Conservation (phyloP, 1,139 yeast species). For the Hyphopichia burtonii region DNA sequence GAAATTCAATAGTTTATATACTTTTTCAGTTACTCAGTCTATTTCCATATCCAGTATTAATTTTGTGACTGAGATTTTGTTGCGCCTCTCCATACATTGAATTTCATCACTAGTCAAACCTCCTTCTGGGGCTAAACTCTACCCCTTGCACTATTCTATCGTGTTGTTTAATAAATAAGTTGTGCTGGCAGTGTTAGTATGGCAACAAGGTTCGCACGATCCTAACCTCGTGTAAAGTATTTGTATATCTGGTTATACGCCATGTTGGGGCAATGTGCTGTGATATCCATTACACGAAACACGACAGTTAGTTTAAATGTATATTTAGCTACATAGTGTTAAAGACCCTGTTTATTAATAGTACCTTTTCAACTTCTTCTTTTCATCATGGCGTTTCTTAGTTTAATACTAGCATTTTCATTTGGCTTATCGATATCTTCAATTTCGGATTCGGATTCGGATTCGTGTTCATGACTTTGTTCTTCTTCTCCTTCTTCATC, state of each 20-base stretch:
- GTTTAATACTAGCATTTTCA: not conserved
- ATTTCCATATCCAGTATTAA: not conserved
- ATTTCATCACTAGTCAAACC: not conserved
- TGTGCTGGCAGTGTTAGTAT: not conserved
- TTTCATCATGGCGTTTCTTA: conserved; percentile 5
- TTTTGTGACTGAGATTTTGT: not conserved
- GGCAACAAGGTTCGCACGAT: not conserved
- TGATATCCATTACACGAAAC: too few relatives aligned
- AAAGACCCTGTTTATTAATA: not conserved
- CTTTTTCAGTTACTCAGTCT: not conserved
- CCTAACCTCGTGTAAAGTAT: not conserved
- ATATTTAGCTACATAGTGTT: too few relatives aligned
- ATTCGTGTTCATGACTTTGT: conserved; percentile 9
- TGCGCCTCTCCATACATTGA: not conserved
- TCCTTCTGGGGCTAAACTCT: not conserved
- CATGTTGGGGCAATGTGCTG: too few relatives aligned
- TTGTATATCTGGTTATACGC: too few relatives aligned
- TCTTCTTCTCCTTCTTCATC: conserved; percentile 7
- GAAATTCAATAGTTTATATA: not conserved
- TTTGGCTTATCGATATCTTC: too few relatives aligned
- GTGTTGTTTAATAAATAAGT: not conserved
- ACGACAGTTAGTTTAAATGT: too few relatives aligned
- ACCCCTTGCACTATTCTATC: not conserved
- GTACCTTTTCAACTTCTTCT: not conserved
- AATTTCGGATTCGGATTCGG: too few relatives aligned